Percentiles rank a stretch among this genome's conserved stretches.
Evolutionary conservation across 2,329 filamentous ascomycete genomes (phyloP).

Genomic region (Cladobotryum mycophilum): DNA sequence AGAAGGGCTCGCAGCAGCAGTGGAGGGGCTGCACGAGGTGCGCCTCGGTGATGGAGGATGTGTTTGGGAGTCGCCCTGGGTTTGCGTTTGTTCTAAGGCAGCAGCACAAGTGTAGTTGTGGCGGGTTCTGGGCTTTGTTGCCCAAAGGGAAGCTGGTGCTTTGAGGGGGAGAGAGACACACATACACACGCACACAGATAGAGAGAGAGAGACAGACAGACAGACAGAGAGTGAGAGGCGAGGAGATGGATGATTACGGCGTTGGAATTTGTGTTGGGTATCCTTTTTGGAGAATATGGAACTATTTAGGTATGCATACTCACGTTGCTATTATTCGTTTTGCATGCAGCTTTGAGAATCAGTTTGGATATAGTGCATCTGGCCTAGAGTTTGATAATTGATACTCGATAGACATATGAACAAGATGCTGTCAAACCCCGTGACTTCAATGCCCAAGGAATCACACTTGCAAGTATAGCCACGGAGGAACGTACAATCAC

Average conservation of each 20-base stretch:
- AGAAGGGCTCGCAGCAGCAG: conserved; percentile 18
- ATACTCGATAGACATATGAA: no score
- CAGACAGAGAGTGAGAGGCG: neutral
- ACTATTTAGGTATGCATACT: no score
- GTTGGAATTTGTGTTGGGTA: conserved; percentile 1
- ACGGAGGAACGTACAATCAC: no score
- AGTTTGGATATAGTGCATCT: no score
- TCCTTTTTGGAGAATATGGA: no score
- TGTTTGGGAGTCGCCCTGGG: conserved; percentile 40
- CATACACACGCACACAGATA: no score
- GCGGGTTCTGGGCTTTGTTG: conserved; percentile 46
- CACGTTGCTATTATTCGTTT: neutral
- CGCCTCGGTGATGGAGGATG: conserved; percentile 59
- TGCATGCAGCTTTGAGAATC: no score
- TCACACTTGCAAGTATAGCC: no score
- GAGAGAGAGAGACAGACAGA: neutral
- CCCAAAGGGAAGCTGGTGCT: conserved; percentile 24
- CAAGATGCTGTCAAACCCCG: no score
- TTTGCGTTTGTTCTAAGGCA: conserved; percentile 49
- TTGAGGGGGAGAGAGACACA: conserved; percentile 2
- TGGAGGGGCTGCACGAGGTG: conserved; percentile 48
- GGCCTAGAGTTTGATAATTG: no score
- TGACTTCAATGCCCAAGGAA: no score
- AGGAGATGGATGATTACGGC: neutral
- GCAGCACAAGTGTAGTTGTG: conserved; percentile 50